Base-by-base conservation (phyloP, 2,329 filamentous ascomycete species). In the Botrytis sinoallii region DNA sequence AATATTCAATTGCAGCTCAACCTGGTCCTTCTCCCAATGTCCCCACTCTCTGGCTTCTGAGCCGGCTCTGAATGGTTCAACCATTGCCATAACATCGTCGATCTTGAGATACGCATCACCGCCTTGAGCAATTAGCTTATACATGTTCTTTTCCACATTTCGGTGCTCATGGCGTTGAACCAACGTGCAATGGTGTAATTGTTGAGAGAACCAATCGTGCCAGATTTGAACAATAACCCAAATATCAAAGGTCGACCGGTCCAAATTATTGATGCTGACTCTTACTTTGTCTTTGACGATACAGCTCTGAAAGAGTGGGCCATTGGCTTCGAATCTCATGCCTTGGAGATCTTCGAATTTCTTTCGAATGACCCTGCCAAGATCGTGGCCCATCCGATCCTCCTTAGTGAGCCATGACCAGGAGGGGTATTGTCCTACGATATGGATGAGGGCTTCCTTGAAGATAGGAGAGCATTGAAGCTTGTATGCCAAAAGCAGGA, bases 201-300 rank as follows among this genome's bases (percentile, higher is more conserved):
- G 20, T 70, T 57, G 40, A 12, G 66, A 64, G 63, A 79, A 77
- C 79, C 79, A 79, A 55, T 80, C 77, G 7, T 75, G 75, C 79
- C 79, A 80, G 8, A 75, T 38, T 40, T 76, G 74, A 7, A 75
- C 75, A 14, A 78, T 48, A 40, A 75, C 52, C 74, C 76, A 79
- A 2, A 74, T 63, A n/a, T 75, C 71, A n/a, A 72, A 74, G 5
- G 81, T 68, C 70, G 84, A 80, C 22, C 74, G 74, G 4, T 74
- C 32, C 4, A 70, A 12, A 1, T 46, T 48, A 18, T 29, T 44
- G 6, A 77, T 59, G 8, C 44, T 68, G 1, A 77, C 25, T 22
- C 74, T 70, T 1, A 70, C 32, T 2, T 69, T 68, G 2, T 73
- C 59, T 18, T 76, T 38, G 1, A 32, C 20, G 18, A 79, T 55